Base-by-base conservation (phyloP, 805 yeast genomes). In the Kazachstania bromeliacearum region DNA sequence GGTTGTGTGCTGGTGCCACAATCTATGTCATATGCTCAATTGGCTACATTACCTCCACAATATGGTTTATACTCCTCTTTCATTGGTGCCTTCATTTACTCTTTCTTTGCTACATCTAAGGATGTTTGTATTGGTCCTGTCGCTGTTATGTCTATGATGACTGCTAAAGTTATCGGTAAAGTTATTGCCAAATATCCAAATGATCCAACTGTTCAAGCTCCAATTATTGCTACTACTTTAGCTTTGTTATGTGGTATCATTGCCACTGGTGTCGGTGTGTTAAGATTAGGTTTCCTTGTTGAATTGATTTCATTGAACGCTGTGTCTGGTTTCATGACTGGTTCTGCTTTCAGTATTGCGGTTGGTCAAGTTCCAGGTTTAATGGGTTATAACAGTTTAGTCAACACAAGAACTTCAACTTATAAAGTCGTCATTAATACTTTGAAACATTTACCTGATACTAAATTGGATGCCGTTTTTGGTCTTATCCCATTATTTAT, bases 121-220 rank as follows among this genome's bases (percentile, higher is more conserved):
- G 96, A 88, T 67, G 95, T 88, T 26, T 81, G 94, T 42, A 87
- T 88, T 50, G 96, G 96, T 19, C 96, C 96, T 8, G 96, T 88
- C 26, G 96, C 96, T 9, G 96, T 88, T 39, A 87, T 88, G 95
- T 82, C 94, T 12, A 59, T 76, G 45, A 88, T 85, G 57, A 85
- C 84, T 25, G 78, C 88, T 34, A 83, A 79, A 56, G 85, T 84
- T 38, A 69, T 88, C 37, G 69, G 75, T 19, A 65, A 66, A 34
- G 92, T 87, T 7, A 73, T 73, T 42, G 64, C 47, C 9, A 70
- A 66, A 41, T 66, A 69, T 43, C 68, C 75, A 0, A 57, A 38
- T 34, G 55, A 59, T 24, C 40, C 60, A 4, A 51, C 50, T 15
- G 66, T 66, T 35, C 50, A 71, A 4, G 81, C 76, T 3, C 85